phyloP scores from a whole-genome alignment of 352 stramenopile genomes.

The Phytophthora citricola region DNA sequence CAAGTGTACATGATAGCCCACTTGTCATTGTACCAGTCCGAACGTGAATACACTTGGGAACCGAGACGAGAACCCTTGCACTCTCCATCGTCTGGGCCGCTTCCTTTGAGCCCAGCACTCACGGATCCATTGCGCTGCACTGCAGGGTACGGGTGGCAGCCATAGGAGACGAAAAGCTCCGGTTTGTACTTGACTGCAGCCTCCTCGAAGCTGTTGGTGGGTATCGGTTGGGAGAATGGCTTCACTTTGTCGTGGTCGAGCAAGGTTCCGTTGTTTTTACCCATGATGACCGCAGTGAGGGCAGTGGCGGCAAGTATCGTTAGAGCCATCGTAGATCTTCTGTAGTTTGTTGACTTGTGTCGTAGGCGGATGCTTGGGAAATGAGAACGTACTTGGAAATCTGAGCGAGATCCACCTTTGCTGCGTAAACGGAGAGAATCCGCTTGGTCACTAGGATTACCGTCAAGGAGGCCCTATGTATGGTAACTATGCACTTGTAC shows the following conservation, averaged over 20 bases:
- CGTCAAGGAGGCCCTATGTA: too few species aligned
- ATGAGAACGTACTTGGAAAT: too few species aligned
- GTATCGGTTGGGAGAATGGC: constrained; percentile 16
- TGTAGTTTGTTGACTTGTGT: too few species aligned
- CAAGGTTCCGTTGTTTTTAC: too few species aligned
- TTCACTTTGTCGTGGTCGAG: constrained; percentile 18
- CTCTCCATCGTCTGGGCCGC: not conserved
- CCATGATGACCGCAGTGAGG: too few species aligned
- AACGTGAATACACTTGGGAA: constrained; percentile 34
- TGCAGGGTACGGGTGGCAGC: constrained; percentile 17
- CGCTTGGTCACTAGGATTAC: too few species aligned
- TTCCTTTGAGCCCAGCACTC: constrained; percentile 2
- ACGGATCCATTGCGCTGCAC: constrained; percentile 6
- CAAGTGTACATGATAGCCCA: constrained; percentile 33
- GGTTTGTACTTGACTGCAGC: constrained; percentile 25
- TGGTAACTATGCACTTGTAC: too few species aligned
- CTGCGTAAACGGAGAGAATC: too few species aligned
- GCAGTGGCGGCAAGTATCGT: too few species aligned
- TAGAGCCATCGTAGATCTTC: too few species aligned
- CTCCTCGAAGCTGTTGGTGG: constrained; percentile 9
- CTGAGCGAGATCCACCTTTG: too few species aligned
- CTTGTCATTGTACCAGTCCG: constrained; percentile 23
- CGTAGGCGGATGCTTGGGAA: too few species aligned
- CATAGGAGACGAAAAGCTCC: constrained; percentile 8
- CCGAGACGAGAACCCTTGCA: constrained; percentile 23